A percentile compares a stretch with the other conserved stretches of the same genome.
These are phyloP conservation scores for Malassezia dermatis DNA, from an alignment of 1,284 basidiomycete genomes.

Conservation along the genomic window DNA sequence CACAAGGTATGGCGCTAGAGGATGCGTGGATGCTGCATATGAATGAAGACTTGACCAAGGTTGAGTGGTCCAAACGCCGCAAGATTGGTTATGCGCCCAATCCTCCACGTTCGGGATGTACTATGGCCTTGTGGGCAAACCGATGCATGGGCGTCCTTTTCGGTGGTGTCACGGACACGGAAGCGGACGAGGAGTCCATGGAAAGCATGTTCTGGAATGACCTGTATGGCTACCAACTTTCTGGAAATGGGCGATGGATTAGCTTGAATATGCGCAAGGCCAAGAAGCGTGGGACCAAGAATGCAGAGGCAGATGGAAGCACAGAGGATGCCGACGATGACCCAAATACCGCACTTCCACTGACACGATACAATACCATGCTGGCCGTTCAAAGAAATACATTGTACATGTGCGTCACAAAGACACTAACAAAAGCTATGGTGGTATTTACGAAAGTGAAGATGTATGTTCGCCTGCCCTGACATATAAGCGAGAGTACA, in stretches of 20 bases:
- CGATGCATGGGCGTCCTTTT: constrained; percentile 66
- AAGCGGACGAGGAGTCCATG: constrained; percentile 72
- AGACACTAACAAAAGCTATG: constrained; percentile 19
- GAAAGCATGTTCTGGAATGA: constrained; percentile 51
- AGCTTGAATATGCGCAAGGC: constrained; percentile 58
- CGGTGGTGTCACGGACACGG: constrained; percentile 83
- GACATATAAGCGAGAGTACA: constrained; percentile 32
- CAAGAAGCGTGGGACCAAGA: constrained; percentile 51
- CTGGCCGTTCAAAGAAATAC: constrained; percentile 74
- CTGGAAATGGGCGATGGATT: constrained; percentile 69
- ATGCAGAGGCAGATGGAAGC: constrained; percentile 22
- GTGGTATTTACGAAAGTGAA: constrained; percentile 42
- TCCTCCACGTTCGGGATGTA: constrained; percentile 58
- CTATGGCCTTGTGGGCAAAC: constrained; percentile 68
- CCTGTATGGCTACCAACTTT: constrained; percentile 60
- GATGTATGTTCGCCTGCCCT: constrained; percentile 6
- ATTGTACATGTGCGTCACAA: constrained; percentile 21
- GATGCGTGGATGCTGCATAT: constrained; percentile 81
- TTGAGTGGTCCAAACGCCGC: constrained; percentile 74
- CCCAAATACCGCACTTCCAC: constrained; percentile 60
- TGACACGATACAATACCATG: constrained; percentile 84
- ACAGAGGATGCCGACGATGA: constrained; percentile 18
- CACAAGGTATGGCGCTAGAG: constrained; percentile 74
- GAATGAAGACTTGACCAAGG: constrained; percentile 48
- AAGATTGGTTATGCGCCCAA: constrained; percentile 57